Evolutionary conservation across 495 filamentous ascomycete genomes (phyloP).

Genomic region (Penicillium argentinense): DNA sequence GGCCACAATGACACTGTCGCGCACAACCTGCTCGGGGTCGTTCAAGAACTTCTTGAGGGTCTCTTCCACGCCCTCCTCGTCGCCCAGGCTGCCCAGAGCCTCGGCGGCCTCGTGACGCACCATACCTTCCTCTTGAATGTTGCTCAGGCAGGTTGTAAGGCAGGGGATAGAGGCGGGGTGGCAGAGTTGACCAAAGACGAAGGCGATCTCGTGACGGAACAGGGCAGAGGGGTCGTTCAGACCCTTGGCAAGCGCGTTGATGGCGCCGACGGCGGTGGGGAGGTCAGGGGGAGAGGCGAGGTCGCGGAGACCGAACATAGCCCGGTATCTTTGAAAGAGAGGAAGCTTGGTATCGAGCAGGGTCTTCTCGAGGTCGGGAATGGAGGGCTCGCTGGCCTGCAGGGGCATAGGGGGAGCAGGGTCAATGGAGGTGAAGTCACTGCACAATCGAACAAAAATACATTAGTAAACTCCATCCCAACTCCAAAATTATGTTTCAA

Average conservation of each 20-base stretch:
- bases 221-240: slow-evolving; percentile 84
- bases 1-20: slow-evolving; percentile 92
- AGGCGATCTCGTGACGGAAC: slow-evolving; percentile 98
- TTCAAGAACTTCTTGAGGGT: slow-evolving; percentile 79
- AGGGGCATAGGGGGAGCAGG: slow-evolving; percentile 86
- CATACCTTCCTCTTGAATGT: slow-evolving; percentile 85
- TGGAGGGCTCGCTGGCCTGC: slow-evolving; percentile 53
- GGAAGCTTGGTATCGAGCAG: slow-evolving; percentile 76
- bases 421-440: slow-evolving; percentile 93
- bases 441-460: slow-evolving; percentile 34
- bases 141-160: slow-evolving; percentile 72
- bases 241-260: slow-evolving; percentile 82
- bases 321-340: slow-evolving; percentile 90
- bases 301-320: slow-evolving; percentile 96
- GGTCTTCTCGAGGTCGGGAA: slow-evolving; percentile 70
- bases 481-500: no score
- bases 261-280: slow-evolving; percentile 78
- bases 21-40: slow-evolving; percentile 88
- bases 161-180: slow-evolving; percentile 95
- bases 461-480: slow-evolving; percentile 11
- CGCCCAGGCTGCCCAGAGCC: slow-evolving; percentile 92
- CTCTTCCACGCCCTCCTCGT: slow-evolving; percentile 89
- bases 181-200: slow-evolving; percentile 94
- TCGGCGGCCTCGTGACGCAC: slow-evolving; percentile 97
- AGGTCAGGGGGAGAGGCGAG: slow-evolving; percentile 89